phyloP scores from a whole-genome alignment of 208 protist species.

The Trypanosoma lewisi region DNA sequence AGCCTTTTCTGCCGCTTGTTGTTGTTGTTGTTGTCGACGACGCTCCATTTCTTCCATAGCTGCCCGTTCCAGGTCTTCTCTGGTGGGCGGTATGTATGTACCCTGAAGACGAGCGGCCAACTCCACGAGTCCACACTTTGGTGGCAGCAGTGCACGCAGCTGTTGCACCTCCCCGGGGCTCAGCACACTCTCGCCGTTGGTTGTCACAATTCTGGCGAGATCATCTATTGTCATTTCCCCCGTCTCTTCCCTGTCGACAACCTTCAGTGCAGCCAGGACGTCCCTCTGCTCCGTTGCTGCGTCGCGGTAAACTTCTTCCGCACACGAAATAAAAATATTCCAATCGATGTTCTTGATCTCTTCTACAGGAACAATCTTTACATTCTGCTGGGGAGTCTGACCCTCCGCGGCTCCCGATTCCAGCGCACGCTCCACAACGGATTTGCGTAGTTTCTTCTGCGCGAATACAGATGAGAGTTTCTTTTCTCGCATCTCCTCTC shows the following conservation, averaged over 20 bases:
- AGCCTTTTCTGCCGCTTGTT: constrained; percentile 43
- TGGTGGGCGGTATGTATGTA: constrained; percentile 73
- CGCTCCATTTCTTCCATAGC: constrained; percentile 44
- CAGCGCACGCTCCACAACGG: constrained; percentile 31
- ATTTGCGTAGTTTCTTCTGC: constrained; percentile 32
- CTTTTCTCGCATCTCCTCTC: constrained; percentile 72
- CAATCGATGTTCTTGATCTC: constrained; percentile 93
- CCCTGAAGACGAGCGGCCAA: constrained; percentile 80
- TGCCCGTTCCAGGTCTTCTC: constrained; percentile 64
- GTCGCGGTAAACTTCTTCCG: constrained; percentile 80
- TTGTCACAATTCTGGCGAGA: constrained; percentile 69
- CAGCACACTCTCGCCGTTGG: constrained; percentile 78
- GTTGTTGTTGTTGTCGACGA: constrained; percentile 36
- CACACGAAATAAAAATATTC: constrained; percentile 91
- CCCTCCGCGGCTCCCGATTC: constrained; percentile 32
- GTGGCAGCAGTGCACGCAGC: constrained; percentile 40
- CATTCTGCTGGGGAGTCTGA: constrained; percentile 25
- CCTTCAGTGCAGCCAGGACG: constrained; percentile 59
- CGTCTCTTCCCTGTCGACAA: constrained; percentile 35
- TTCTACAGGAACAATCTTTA: constrained; percentile 71
- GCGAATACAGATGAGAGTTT: constrained; percentile 20
- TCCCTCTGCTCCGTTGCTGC: constrained; percentile 59
- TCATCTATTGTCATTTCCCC: constrained; percentile 44
- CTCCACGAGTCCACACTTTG: constrained; percentile 55
- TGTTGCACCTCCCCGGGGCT: constrained; percentile 76